Percentiles rank a stretch among this genome's conserved stretches.
These are phyloP conservation scores for Ramalina intermedia DNA, from an alignment of 495 filamentous ascomycete species.

Conservation along the genomic window DNA sequence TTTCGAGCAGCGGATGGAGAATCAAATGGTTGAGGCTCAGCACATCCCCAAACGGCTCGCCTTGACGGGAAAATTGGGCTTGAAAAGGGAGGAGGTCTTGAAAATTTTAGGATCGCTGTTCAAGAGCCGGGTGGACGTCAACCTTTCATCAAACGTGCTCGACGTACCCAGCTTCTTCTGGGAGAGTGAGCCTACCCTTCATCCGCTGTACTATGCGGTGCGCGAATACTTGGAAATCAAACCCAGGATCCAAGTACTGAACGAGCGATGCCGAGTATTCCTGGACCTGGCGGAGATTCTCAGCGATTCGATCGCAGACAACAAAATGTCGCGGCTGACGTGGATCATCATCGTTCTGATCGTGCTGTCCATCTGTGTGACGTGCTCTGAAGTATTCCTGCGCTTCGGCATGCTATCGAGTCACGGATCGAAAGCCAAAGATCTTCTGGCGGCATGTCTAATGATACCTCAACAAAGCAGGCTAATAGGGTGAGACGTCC, in stretches of 20 bases:
- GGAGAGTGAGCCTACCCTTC: conserved; percentile 88
- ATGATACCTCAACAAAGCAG: no score
- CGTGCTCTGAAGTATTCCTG: conserved; percentile 74
- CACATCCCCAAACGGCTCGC: conserved; percentile 80
- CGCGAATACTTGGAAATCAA: conserved; percentile 98
- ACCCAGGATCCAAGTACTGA: conserved; percentile 83
- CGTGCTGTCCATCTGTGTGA: conserved; percentile 76
- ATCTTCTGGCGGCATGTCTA: no score
- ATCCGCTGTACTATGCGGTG: conserved; percentile 86
- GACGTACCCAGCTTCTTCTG: conserved; percentile 99
- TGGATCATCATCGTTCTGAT: conserved; percentile 98
- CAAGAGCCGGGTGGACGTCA: conserved; percentile 90
- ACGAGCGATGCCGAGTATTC: conserved; percentile 93
- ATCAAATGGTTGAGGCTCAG: conserved; percentile 86
- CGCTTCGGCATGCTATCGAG: conserved; percentile 63
- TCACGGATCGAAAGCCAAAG: conserved; percentile 16
- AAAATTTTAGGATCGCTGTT: conserved; percentile 82
- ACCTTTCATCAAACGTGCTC: conserved; percentile 93
- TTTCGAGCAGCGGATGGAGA: conserved; percentile 93
- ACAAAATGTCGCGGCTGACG: conserved; percentile 84
- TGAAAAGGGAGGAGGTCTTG: conserved; percentile 85
- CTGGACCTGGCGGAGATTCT: conserved; percentile 93
- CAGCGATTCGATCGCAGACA: conserved; percentile 79
- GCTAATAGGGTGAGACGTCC: no score
- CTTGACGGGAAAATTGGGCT: conserved; percentile 75